These are phyloP conservation scores for Fraxinus baroniana DNA, from an alignment of 305 asterid genomes.

Conservation along the genomic window DNA sequence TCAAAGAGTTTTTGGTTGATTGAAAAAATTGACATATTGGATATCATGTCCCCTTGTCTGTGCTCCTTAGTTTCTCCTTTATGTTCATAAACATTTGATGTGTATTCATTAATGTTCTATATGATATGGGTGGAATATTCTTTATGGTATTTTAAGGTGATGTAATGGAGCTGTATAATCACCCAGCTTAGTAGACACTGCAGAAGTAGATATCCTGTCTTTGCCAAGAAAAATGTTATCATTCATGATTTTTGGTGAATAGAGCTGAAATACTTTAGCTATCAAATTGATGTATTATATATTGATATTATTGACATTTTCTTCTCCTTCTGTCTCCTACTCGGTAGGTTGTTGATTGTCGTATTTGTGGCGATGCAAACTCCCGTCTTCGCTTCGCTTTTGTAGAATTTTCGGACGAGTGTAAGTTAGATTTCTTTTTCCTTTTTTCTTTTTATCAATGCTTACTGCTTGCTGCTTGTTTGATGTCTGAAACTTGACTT, in stretches of 20 bases:
- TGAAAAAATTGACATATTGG: background rate
- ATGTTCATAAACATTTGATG: background rate
- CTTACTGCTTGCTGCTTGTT: conserved; percentile 6
- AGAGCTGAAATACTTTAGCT: background rate
- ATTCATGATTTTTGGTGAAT: background rate
- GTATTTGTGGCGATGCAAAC: conserved; percentile 93
- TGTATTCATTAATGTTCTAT: background rate
- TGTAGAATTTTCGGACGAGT: conserved; percentile 79
- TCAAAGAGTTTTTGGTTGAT: background rate
- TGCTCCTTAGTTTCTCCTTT: background rate
- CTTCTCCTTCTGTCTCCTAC: conserved; percentile 4
- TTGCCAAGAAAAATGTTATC: background rate
- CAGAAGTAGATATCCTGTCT: background rate
- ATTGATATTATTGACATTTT: conserved; percentile 1
- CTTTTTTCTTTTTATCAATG: background rate
- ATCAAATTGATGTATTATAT: background rate
- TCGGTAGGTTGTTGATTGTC: conserved; percentile 78
- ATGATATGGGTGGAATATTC: background rate
- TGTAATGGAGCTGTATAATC: background rate
- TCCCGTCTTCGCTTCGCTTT: conserved; percentile 95
- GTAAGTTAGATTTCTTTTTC: conserved; percentile 40
- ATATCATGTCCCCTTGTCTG: background rate
- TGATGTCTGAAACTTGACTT: conserved; percentile 5
- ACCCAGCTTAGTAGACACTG: background rate
- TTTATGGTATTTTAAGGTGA: background rate